Percentiles rank a stretch among this genome's conserved stretches.
Evolutionary conservation across 129 eudicot genomes (phyloP).

Genomic region (Cynara cardunculus): DNA sequence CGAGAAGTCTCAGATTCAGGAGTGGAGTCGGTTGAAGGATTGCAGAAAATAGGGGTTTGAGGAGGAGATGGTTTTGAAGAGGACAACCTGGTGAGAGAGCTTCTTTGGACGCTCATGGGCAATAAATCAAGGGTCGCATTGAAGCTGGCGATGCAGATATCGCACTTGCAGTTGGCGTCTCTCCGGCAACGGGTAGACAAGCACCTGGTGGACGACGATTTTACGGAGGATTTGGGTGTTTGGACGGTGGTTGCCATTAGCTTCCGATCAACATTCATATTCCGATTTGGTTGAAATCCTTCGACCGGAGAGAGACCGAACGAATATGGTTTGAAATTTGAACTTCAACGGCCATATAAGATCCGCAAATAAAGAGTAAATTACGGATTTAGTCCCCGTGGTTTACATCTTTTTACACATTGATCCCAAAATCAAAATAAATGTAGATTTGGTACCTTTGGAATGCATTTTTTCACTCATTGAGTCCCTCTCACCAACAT

Average conservation of each 20-base stretch:
- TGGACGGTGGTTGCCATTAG: conserved; percentile 33
- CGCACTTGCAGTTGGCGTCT: conserved; percentile 79
- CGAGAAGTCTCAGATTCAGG: conserved; percentile 32
- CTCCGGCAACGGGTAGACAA: conserved; percentile 63
- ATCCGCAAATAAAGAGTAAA: background rate
- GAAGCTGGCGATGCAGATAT: conserved; percentile 66
- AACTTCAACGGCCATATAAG: conserved; percentile 9
- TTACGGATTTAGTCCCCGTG: too few species aligned
- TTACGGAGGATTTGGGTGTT: conserved; percentile 52
- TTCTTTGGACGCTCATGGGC: conserved; percentile 44
- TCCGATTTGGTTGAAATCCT: background rate
- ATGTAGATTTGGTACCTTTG: too few species aligned
- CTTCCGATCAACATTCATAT: background rate
- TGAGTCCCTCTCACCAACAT: too few species aligned
- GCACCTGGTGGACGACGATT: conserved; percentile 39
- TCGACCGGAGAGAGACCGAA: background rate
- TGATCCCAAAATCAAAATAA: too few species aligned
- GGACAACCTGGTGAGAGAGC: conserved; percentile 40
- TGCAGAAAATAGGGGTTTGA: conserved; percentile 43
- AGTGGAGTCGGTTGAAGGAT: conserved; percentile 37
- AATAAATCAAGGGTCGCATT: conserved; percentile 72
- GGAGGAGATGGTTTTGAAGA: conserved; percentile 38
- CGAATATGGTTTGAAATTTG: conserved; percentile 15
- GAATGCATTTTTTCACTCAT: too few species aligned
- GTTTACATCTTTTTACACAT: too few species aligned